Percentiles rank a stretch among this genome's conserved stretches.
Evolutionary conservation across 176 grass and related monocot species (phyloP).

Genomic region (Urochloa ruziziensis): DNA sequence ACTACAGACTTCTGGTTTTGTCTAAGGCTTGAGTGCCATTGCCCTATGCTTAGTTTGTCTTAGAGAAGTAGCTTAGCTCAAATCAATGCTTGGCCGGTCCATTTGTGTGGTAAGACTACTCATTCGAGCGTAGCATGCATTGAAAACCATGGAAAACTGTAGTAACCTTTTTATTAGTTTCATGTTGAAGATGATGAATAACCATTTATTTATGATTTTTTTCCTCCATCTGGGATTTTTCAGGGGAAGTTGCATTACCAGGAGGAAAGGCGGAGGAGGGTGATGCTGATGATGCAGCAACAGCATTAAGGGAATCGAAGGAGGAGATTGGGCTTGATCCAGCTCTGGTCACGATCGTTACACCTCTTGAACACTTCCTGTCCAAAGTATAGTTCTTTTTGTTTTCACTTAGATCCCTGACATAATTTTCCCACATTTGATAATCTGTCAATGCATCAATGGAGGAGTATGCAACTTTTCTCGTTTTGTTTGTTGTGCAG

Average conservation of each 20-base stretch:
- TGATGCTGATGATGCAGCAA: constrained; percentile 61
- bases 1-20: not conserved
- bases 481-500: not conserved
- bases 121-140: not conserved
- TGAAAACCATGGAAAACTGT: not conserved
- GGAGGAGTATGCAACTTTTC: not conserved
- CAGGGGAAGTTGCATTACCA: constrained; percentile 76
- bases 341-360: constrained; percentile 50
- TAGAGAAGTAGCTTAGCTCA: not conserved
- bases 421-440: not conserved
- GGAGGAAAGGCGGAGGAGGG: constrained; percentile 72
- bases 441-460: not conserved
- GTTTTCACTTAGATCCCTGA: not conserved
- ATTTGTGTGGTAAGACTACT: not conserved
- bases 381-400: constrained; percentile 43
- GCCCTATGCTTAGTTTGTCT: not conserved
- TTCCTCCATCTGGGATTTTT: constrained; percentile 9
- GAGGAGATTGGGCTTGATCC: constrained; percentile 75
- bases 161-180: not conserved
- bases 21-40: not conserved
- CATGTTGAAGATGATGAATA: not conserved
- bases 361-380: constrained; percentile 59
- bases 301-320: constrained; percentile 63
- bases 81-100: not conserved
- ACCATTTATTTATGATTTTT: not conserved